Percentiles rank a stretch among this genome's conserved stretches.
Evolutionary conservation across 192 early-diverging fungal species (phyloP).

Genomic region (Coemansia aciculifera): DNA sequence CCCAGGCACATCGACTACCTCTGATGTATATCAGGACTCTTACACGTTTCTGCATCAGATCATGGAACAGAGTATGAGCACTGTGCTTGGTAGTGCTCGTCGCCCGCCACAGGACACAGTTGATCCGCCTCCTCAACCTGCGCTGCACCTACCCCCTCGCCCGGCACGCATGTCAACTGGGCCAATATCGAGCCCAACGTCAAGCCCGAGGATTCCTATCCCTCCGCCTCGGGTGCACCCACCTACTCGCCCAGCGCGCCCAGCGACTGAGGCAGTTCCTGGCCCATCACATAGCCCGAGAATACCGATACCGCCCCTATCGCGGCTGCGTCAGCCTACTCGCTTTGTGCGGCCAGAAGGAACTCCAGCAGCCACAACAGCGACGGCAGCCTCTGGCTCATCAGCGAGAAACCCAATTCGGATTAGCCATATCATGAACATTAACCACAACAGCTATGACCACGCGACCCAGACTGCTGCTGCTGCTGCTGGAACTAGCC

Average conservation of each 20-base stretch:
- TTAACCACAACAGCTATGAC: background rate
- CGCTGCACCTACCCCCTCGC: background rate
- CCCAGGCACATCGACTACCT: background rate
- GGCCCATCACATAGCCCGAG: background rate
- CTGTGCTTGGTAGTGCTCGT: background rate
- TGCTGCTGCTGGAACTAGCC: background rate
- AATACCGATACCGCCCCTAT: background rate
- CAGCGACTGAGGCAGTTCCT: background rate
- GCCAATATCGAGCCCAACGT: background rate
- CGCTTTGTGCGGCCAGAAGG: background rate
- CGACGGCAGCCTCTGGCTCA: background rate
- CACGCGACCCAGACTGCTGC: background rate
- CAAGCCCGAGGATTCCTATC: constrained; percentile 2
- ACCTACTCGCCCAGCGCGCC: background rate
- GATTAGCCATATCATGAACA: constrained; percentile 9
- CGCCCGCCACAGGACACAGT: background rate
- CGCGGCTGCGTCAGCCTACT: constrained; percentile 1
- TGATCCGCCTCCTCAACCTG: background rate
- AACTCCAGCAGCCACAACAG: background rate
- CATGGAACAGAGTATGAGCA: no score
- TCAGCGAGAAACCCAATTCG: constrained; percentile 10
- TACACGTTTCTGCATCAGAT: background rate
- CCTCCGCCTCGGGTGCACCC: constrained; percentile 2
- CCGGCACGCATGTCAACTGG: background rate
- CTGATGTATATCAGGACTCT: background rate